Evolutionary conservation across 768 basidiomycete species (phyloP).

Genomic region (Russula olivacea): DNA sequence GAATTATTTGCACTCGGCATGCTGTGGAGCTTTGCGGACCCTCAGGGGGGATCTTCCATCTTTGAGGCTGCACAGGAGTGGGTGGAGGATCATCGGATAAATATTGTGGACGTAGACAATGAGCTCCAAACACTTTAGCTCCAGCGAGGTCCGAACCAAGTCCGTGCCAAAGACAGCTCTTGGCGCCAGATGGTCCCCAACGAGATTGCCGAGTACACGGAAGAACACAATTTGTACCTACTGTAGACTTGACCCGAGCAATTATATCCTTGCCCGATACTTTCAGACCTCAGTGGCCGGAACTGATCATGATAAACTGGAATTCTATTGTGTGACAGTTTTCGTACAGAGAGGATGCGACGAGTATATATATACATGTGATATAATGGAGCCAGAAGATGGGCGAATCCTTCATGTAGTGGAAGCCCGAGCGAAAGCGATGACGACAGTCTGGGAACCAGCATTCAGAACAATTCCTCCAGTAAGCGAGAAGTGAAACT

Average conservation of each 20-base stretch:
- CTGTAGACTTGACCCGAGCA: neutral
- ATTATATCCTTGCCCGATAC: neutral
- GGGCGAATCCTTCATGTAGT: conserved; percentile 19
- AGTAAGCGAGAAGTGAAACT: no score
- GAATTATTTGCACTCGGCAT: no score
- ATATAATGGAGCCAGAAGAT: neutral
- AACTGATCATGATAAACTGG: neutral
- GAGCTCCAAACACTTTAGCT: no score
- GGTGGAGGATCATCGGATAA: no score
- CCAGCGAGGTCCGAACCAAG: no score
- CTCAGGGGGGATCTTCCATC: no score
- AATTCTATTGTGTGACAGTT: conserved; percentile 1
- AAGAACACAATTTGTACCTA: conserved; percentile 41
- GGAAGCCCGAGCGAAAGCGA: conserved; percentile 80
- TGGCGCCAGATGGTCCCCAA: conserved; percentile 47
- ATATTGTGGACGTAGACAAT: no score
- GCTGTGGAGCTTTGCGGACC: no score
- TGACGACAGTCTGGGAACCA: conserved; percentile 36
- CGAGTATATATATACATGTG: conserved; percentile 7
- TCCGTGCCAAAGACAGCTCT: conserved; percentile 27
- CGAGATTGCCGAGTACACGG: conserved; percentile 46
- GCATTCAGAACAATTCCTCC: no score
- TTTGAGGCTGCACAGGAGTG: no score
- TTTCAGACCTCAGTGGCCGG: neutral
- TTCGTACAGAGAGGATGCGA: conserved; percentile 3